These are phyloP conservation scores for Daldinia grandis DNA, from an alignment of 495 filamentous ascomycete species.

Conservation along the genomic window DNA sequence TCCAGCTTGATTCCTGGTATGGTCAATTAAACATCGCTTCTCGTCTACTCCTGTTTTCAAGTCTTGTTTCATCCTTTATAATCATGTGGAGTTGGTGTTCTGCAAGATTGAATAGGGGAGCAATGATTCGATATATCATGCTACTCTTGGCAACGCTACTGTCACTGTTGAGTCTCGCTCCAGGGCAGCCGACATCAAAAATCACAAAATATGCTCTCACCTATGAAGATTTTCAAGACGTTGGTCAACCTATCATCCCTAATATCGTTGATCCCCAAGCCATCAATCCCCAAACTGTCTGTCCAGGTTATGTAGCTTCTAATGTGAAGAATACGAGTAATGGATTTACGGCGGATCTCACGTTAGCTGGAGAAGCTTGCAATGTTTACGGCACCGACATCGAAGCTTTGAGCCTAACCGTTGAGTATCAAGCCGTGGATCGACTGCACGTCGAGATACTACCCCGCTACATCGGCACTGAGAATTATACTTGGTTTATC, in stretches of 20 bases:
- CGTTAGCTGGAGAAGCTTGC: constrained; percentile 71
- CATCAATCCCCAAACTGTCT: constrained; percentile 73
- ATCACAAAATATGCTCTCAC: background rate
- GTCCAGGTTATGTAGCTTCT: constrained; percentile 76
- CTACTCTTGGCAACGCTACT: constrained; percentile 11
- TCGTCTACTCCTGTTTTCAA: constrained; percentile 31
- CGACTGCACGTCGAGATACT: constrained; percentile 82
- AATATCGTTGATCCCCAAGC: constrained; percentile 78
- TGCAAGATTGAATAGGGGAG: constrained; percentile 14
- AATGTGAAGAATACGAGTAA: constrained; percentile 62
- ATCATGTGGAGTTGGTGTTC: constrained; percentile 17
- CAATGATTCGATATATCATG: constrained; percentile 24
- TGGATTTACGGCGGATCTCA: constrained; percentile 69
- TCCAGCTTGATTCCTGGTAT: constrained; percentile 21
- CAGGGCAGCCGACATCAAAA: constrained; percentile 3
- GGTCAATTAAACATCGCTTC: constrained; percentile 16
- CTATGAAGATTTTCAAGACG: constrained; percentile 20
- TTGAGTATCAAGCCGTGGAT: constrained; percentile 75
- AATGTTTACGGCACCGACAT: constrained; percentile 79
- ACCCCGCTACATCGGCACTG: constrained; percentile 68
- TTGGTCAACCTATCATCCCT: constrained; percentile 68
- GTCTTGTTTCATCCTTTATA: constrained; percentile 15
- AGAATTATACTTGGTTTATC: constrained; percentile 73
- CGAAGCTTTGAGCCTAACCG: constrained; percentile 67
- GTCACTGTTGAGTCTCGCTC: constrained; percentile 3